A percentile compares a stretch with the other conserved stretches of the same genome.
Evolutionary conservation across 306 rosid species (phyloP).

Genomic region (Purshia tridentata): DNA sequence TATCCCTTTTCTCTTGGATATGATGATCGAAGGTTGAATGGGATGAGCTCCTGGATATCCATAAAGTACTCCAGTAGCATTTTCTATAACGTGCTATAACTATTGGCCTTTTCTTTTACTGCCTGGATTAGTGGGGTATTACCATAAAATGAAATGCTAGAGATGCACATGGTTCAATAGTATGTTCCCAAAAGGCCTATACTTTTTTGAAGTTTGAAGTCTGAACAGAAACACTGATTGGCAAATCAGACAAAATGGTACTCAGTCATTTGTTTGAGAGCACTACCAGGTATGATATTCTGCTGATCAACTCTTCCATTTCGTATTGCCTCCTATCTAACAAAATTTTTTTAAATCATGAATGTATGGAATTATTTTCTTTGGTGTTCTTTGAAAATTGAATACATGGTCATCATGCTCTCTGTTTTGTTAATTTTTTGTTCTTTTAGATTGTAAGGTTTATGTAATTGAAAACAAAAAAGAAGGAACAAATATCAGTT

Average conservation of each 20-base stretch:
- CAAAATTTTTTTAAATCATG: background rate
- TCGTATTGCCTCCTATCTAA: background rate
- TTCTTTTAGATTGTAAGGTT: background rate
- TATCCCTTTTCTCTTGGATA: background rate
- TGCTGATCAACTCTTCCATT: background rate
- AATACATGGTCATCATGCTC: background rate
- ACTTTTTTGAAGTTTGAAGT: background rate
- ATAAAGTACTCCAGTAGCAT: background rate
- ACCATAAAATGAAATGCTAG: background rate
- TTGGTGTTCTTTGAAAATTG: background rate
- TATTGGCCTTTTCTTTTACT: background rate
- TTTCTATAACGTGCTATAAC: background rate
- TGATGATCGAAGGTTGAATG: background rate
- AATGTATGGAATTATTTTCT: background rate
- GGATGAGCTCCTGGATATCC: too few species aligned
- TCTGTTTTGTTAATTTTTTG: background rate
- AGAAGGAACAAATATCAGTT: background rate
- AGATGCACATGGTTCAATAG: background rate
- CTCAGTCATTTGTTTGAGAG: background rate
- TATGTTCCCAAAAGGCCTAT: background rate
- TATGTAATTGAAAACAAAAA: background rate
- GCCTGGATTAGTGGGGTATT: background rate
- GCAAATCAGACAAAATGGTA: background rate
- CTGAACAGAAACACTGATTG: background rate
- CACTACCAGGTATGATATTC: background rate